Base-by-base conservation (phyloP, 225 moss, liverwort and hornwort species). In the Thuidium tamariscinum region DNA sequence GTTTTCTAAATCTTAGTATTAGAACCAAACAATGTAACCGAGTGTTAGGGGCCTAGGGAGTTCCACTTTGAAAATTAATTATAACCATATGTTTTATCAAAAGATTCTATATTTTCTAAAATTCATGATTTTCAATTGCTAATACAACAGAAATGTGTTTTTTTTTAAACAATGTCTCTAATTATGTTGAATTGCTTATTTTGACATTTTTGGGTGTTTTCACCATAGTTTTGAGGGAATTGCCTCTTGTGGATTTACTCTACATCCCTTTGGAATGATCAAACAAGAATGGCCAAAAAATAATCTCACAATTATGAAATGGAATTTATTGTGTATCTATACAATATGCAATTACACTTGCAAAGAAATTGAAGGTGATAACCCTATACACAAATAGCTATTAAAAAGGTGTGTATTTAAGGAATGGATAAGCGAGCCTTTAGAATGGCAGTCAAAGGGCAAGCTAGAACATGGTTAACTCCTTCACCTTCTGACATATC, bases 131-230 rank as follows among this genome's bases (percentile, higher is more conserved):
- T 67, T 22, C 67, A 67, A 67, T 22, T 37, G 7, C 37, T 37
- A 37, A 22, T 67, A 12, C 3, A 21, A 37, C 7, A 11, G 6
- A 66, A 66, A 66, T 36, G 5, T 16, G 3, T 9, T 18, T 9
- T 4, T n/a, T 17, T 0, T 32, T 15, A n/a, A 65, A 65, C 3
- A 1, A 0, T 36, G 7, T 22, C 19, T 6, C 2, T 0, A 11
- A 22, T 1, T 22, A 21, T 37, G 3, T 4, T 67, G 1, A 13
- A 67, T 67, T 67, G 11, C 13, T 37, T 22, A 37, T 37, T 22
- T 67, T 12, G 12, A 67, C 3, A 10, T 0, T 11, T 36, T 22
- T 7, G 0, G 4, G 2, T 67, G 22, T 22, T 67, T 67, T 67
- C 1, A 37, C 12, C 12, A 10, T 37, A 22, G 7, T 10, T 46